These are phyloP conservation scores for Grammothele lineata DNA, from an alignment of 768 basidiomycete genomes.

Conservation along the genomic window DNA sequence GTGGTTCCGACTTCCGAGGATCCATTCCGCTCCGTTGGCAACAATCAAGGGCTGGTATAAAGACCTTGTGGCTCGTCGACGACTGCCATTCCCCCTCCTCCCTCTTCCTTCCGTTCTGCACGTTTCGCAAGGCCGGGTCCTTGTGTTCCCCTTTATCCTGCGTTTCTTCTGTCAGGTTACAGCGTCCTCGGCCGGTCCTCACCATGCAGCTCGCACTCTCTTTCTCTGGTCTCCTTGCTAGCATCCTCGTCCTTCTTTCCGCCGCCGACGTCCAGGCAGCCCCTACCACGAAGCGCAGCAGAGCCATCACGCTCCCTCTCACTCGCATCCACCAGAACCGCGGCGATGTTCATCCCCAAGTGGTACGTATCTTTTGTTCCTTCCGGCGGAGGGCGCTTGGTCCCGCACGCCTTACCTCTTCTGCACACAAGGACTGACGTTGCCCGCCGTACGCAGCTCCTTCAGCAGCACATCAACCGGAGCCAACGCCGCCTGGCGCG, in stretches of 20 bases:
- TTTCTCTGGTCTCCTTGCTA: conserved; percentile 50
- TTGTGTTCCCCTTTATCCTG: conserved; percentile 27
- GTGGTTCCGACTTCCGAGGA: no score
- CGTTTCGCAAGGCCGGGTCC: conserved; percentile 32
- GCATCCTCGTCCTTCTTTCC: conserved; percentile 41
- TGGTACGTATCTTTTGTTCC: conserved; percentile 31
- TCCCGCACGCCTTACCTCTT: background rate
- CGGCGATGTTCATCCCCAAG: conserved; percentile 36
- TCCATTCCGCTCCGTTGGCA: no score
- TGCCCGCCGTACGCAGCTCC: conserved; percentile 49
- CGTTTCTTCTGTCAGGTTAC: conserved; percentile 19
- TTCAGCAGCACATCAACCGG: conserved; percentile 71
- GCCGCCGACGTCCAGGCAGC: conserved; percentile 39
- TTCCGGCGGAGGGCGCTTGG: no score
- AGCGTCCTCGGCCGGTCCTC: conserved; percentile 22
- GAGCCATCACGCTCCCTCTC: conserved; percentile 39
- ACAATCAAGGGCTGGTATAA: conserved; percentile 1
- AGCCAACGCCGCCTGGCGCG: conserved; percentile 59
- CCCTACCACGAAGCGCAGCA: conserved; percentile 30
- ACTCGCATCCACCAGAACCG: conserved; percentile 30
- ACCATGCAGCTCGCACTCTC: conserved; percentile 54
- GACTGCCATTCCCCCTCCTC: conserved; percentile 17
- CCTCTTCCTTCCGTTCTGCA: conserved; percentile 14
- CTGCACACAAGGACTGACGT: no score
- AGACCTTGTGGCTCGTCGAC: background rate